phyloP scores from a whole-genome alignment of 1,284 basidiomycete species.

The Chalciporus piperatoides region DNA sequence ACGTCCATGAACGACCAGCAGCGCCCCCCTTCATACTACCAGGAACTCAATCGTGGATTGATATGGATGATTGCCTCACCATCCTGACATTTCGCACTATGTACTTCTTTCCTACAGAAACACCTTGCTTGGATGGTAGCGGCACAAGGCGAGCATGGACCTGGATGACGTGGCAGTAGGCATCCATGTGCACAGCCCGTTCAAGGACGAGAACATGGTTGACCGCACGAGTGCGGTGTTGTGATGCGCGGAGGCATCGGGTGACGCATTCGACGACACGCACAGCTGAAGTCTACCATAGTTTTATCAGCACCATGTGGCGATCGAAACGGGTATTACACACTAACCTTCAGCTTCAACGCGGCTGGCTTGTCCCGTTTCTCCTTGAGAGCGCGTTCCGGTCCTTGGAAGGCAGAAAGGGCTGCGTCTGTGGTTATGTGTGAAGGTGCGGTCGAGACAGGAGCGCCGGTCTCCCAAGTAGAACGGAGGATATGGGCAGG shows the following conservation, averaged over 20 bases:
- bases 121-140: conserved; percentile 53
- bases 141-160: conserved; percentile 76
- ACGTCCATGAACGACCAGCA: no score
- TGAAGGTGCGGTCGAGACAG: not conserved
- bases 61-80: conserved; percentile 19
- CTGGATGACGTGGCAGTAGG: conserved; percentile 65
- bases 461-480: not conserved
- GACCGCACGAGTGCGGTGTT: conserved; percentile 85
- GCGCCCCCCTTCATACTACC: no score
- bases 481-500: conserved; percentile 46
- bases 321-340: no score
- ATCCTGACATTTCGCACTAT: conserved; percentile 64
- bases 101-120: conserved; percentile 59
- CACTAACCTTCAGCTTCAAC: no score
- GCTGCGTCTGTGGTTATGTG: conserved; percentile 36
- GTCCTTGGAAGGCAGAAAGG: conserved; percentile 47
- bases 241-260: conserved; percentile 65
- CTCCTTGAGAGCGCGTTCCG: no score
- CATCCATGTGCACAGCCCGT: conserved; percentile 70
- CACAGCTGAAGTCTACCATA: conserved; percentile 79
- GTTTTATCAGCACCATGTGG: no score
- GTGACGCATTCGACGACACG: conserved; percentile 73
- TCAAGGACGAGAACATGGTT: conserved; percentile 68
- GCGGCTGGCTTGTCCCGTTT: no score
- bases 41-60: no score